Evolutionary conservation across 331 rosid genomes (phyloP).

Genomic region (Pyracantha coccinea): DNA sequence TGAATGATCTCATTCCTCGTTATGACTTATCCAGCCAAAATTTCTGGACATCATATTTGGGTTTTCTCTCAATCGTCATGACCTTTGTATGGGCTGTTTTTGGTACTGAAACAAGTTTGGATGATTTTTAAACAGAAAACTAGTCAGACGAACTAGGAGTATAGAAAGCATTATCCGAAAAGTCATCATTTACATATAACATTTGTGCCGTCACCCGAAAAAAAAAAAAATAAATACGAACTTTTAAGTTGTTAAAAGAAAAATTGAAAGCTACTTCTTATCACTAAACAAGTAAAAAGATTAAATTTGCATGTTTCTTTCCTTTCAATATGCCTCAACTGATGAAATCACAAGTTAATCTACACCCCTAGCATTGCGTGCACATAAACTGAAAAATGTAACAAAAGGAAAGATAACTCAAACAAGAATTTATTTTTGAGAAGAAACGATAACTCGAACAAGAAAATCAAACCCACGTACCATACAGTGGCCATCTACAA

Average conservation of each 20-base stretch:
- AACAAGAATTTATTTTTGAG: background rate
- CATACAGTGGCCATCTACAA: constrained; percentile 87
- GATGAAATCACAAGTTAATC: background rate
- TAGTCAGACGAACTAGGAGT: background rate
- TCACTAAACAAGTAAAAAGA: background rate
- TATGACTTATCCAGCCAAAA: background rate
- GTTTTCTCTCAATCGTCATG: too few species aligned
- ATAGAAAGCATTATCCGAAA: background rate
- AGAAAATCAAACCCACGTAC: constrained; percentile 31
- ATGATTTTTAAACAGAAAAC: background rate
- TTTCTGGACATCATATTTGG: too few species aligned
- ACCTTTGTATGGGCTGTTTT: background rate
- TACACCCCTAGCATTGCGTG: background rate
- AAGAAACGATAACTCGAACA: too few species aligned
- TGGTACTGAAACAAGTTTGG: background rate
- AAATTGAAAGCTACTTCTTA: background rate
- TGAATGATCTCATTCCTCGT: background rate
- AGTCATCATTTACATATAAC: background rate
- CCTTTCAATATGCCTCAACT: background rate
- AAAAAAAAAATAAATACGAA: background rate
- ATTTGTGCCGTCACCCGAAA: background rate
- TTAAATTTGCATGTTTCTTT: background rate
- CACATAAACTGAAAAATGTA: background rate
- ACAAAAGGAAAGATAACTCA: background rate
- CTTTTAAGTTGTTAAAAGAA: background rate